These are phyloP conservation scores for Sarocladiaceae sp. DNA, from an alignment of 2,329 filamentous ascomycete species.

Conservation along the genomic window DNA sequence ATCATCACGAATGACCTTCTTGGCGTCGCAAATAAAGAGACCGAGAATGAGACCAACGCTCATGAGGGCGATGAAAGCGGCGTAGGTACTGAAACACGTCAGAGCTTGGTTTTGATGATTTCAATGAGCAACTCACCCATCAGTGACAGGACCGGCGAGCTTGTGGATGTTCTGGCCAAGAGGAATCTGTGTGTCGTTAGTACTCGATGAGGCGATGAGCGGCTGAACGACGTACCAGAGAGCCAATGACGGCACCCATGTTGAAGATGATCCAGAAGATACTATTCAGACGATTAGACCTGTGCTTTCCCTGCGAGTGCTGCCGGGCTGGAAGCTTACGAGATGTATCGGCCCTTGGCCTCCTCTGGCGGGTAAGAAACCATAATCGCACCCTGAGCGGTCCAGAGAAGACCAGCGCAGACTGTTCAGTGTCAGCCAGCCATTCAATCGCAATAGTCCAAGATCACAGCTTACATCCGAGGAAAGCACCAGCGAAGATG, in stretches of 20 bases:
- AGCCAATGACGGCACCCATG: slow-evolving; percentile 80
- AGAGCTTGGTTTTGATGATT: no score
- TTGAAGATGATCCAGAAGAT: slow-evolving; percentile 94
- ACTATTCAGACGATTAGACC: neutral
- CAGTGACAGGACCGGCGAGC: slow-evolving; percentile 47
- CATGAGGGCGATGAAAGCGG: slow-evolving; percentile 83
- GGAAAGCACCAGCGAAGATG: slow-evolving; percentile 68
- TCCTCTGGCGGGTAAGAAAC: slow-evolving; percentile 81
- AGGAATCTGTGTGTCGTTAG: slow-evolving; percentile 43
- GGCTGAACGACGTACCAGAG: slow-evolving; percentile 46
- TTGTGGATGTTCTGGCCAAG: slow-evolving; percentile 65
- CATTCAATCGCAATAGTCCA: neutral
- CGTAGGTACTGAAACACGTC: slow-evolving; percentile 56
- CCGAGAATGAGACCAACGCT: slow-evolving; percentile 63
- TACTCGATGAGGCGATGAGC: no score
- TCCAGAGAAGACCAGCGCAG: slow-evolving; percentile 69
- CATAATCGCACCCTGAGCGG: slow-evolving; percentile 79
- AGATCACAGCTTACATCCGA: slow-evolving; percentile 44
- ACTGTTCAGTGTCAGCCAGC: neutral
- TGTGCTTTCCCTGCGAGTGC: neutral
- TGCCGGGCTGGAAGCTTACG: slow-evolving; percentile 32
- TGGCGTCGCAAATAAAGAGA: slow-evolving; percentile 64
- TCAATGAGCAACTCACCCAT: slow-evolving; percentile 38
- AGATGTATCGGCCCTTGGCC: slow-evolving; percentile 82
- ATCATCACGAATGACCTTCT: slow-evolving; percentile 66